A percentile compares a stretch with the other conserved stretches of the same genome.
Conservation (phyloP, 2,329 filamentous ascomycete species). For the Talaromyces albobiverticillius region DNA sequence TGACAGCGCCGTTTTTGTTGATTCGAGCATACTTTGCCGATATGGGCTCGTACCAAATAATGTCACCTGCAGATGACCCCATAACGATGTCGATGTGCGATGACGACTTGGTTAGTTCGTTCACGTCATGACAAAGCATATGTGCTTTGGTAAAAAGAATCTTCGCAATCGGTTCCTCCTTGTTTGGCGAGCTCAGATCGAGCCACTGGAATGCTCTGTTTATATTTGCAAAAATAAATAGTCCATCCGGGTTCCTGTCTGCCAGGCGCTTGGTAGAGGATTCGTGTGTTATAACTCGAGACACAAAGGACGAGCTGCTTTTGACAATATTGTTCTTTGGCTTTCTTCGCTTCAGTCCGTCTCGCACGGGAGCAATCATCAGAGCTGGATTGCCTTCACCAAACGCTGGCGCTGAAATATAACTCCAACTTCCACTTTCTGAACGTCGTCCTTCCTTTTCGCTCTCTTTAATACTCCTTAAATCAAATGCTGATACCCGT, state of each 20-base stretch:
- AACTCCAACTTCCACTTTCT: slow-evolving; percentile 53
- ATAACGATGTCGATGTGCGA: slow-evolving; percentile 87
- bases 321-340: slow-evolving; percentile 98
- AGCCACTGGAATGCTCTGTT: slow-evolving; percentile 96
- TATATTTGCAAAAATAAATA: slow-evolving; percentile 92
- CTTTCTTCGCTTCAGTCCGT: slow-evolving; percentile 72
- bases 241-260: slow-evolving; percentile 73
- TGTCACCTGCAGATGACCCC: slow-evolving; percentile 94
- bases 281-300: slow-evolving; percentile 91
- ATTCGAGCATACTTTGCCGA: slow-evolving; percentile 92
- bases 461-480: slow-evolving; percentile 57
- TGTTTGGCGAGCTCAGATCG: slow-evolving; percentile 67
- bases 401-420: slow-evolving; percentile 61
- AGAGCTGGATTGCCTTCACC: slow-evolving; percentile 82
- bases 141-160: slow-evolving; percentile 96
- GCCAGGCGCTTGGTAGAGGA: slow-evolving; percentile 71
- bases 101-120: slow-evolving; percentile 72
- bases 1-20: slow-evolving; percentile 96
- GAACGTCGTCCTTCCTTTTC: slow-evolving; percentile 61
- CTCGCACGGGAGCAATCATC: slow-evolving; percentile 61
- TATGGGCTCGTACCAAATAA: slow-evolving; percentile 98
- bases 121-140: slow-evolving; percentile 91
- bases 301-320: slow-evolving; percentile 97
- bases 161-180: slow-evolving; percentile 90
- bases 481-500: slow-evolving; percentile 45